Evolutionary conservation across 495 filamentous ascomycete species (phyloP).

Genomic region (Tuber borchii): DNA sequence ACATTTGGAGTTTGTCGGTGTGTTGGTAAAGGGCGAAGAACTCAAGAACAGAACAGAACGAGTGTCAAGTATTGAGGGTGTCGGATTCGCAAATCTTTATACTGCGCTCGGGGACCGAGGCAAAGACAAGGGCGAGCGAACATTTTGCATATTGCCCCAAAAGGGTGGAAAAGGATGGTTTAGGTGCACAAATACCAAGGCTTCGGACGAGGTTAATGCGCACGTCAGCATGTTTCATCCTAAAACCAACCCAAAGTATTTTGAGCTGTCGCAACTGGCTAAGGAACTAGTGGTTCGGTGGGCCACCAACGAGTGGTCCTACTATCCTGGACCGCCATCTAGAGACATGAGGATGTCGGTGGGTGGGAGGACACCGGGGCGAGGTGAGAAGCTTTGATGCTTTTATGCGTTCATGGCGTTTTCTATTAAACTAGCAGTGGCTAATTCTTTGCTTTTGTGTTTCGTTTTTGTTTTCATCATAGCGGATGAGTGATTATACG

Average conservation of each 20-base stretch:
- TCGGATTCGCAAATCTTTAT: constrained; percentile 75
- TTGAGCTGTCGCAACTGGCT: constrained; percentile 58
- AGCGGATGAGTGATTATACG: neutral
- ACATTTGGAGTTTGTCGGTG: constrained; percentile 93
- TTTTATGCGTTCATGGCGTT: neutral
- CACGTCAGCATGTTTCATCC: constrained; percentile 85
- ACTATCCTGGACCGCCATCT: neutral
- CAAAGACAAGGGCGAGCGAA: constrained; percentile 54
- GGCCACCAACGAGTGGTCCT: constrained; percentile 48
- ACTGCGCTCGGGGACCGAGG: constrained; percentile 67
- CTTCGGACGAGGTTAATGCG: constrained; percentile 68
- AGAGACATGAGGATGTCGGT: neutral
- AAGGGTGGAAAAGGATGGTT: constrained; percentile 44
- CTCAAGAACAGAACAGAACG: constrained; percentile 58
- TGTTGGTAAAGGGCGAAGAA: constrained; percentile 70
- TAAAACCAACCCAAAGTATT: constrained; percentile 72
- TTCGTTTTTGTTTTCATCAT: neutral
- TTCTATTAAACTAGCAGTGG: neutral
- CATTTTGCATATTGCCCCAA: constrained; percentile 74
- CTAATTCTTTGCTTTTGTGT: neutral
- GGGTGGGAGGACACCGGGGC: neutral
- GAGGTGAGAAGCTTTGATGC: constrained; percentile 5
- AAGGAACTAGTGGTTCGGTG: constrained; percentile 57
- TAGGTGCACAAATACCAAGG: constrained; percentile 63
- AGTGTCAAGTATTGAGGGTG: constrained; percentile 53